Evolutionary conservation across 176 grass and related monocot genomes (phyloP), one percentile per base, ranked within the genome.

Genomic region (Poa pratensis): DNA sequence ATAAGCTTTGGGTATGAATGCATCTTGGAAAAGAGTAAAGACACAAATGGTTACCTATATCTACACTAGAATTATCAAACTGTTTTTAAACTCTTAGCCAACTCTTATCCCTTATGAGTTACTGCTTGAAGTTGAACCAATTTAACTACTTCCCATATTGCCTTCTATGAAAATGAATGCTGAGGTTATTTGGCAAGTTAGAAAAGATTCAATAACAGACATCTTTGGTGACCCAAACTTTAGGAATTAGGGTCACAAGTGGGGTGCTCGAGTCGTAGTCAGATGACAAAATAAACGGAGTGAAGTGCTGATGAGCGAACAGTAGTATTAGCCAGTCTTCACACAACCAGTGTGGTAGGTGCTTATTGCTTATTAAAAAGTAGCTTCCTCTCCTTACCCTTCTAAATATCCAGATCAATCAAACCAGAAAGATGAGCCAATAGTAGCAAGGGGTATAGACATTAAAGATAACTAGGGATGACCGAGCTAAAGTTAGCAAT

Each of bases 1-100:
- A 37, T 43, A 73, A n/a, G 86, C 6, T 55, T 20, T 50, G 60
- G 23, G 20, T 23, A 51, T 42, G 3, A 80, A 58, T 3, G n/a
- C 20, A 40, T 39, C 28, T 81, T 68, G 50, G 24, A 42, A n/a
- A 85, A 89, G 16, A 34, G 46, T 75, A 48, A 61, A 78, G 32
- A 13, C 13, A 14, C 24, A 76, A 49, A 72, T 3, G 40, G 42
- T 45, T 23, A 50, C 71, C 71, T 74, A 74, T 50, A 75, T 72
- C 30, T 73, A 48, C 5, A 49, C 16, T 20, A 66, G 7, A 20
- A 9, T 1, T 39, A 37, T 37, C 24, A 32, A 69, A 10, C 10
- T 10, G 17, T 23, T 16, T 77, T 78, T 59, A 30, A 66, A 49
- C 6, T 20, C 45, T 84, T 40, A 66, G 27, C 9, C 17, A 69